Percentiles rank a stretch among this genome's conserved stretches.
phyloP scores from a whole-genome alignment of 2,329 filamentous ascomycete species.

The Colletotrichum cordylinicola region DNA sequence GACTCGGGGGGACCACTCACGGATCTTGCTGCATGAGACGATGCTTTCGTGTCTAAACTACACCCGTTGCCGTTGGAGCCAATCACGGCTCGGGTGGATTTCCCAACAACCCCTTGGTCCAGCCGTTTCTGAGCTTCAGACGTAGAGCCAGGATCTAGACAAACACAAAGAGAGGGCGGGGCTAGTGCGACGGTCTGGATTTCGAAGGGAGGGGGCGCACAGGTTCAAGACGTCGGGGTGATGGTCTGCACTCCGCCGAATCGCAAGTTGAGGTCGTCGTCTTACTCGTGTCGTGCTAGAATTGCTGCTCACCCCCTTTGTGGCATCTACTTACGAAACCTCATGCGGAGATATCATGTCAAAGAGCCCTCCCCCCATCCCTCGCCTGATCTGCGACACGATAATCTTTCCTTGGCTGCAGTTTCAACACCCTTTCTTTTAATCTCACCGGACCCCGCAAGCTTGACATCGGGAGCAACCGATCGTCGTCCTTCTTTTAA shows the following conservation, averaged over 20 bases:
- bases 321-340: background rate
- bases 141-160: background rate
- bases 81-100: background rate
- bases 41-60: background rate
- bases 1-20: constrained; percentile 4
- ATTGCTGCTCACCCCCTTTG: background rate
- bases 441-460: background rate
- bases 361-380: background rate
- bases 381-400: background rate
- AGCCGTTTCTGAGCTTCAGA: background rate
- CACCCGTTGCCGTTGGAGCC: background rate
- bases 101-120: background rate
- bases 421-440: background rate
- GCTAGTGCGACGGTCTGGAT: background rate
- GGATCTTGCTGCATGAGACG: constrained; percentile 1
- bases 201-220: background rate
- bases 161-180: background rate
- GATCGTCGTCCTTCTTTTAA: background rate
- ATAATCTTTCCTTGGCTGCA: background rate
- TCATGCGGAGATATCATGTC: background rate
- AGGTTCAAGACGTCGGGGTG: background rate
- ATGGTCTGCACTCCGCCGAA: background rate
- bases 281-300: background rate
- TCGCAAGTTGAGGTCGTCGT: background rate
- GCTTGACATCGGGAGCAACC: background rate